Evolutionary conservation across 306 rosid genomes (phyloP).

Genomic region (Trifolium dubium): DNA sequence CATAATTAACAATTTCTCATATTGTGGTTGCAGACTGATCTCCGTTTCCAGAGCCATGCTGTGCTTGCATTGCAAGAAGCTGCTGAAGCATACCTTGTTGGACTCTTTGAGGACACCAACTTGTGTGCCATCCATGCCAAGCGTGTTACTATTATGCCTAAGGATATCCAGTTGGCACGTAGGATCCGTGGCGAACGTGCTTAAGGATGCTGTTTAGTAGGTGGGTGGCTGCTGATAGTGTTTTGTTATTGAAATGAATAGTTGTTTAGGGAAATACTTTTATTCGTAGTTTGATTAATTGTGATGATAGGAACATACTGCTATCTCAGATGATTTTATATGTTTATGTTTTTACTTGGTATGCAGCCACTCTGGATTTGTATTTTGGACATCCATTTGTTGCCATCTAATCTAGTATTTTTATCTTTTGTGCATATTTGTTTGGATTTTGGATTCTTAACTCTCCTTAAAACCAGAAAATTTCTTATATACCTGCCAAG

Average conservation of each 20-base stretch:
- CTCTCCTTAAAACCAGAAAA: background rate
- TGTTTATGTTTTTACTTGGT: background rate
- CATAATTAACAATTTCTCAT: background rate
- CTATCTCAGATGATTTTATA: background rate
- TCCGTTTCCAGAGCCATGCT: conserved; percentile 97
- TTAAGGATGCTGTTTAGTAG: conserved; percentile 28
- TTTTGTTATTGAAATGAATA: background rate
- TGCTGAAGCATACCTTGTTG: conserved; percentile 91
- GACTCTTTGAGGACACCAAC: conserved; percentile 89
- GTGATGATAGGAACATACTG: background rate
- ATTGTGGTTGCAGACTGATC: conserved; percentile 65
- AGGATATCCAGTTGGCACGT: conserved; percentile 91
- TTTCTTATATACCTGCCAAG: background rate
- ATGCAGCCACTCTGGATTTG: conserved; percentile 54
- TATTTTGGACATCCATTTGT: conserved; percentile 47
- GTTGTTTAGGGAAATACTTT: background rate
- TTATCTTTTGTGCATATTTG: background rate
- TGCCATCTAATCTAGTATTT: conserved; percentile 54
- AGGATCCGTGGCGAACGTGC: conserved; percentile 96
- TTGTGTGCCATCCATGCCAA: conserved; percentile 92
- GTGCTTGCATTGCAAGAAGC: conserved; percentile 93
- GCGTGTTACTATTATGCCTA: conserved; percentile 95
- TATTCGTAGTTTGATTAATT: background rate
- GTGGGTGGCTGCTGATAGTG: conserved; percentile 59
- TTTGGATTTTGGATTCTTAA: background rate